phyloP scores from a whole-genome alignment of 2,329 filamentous ascomycete genomes.

The Aspergillus aculeatinus region DNA sequence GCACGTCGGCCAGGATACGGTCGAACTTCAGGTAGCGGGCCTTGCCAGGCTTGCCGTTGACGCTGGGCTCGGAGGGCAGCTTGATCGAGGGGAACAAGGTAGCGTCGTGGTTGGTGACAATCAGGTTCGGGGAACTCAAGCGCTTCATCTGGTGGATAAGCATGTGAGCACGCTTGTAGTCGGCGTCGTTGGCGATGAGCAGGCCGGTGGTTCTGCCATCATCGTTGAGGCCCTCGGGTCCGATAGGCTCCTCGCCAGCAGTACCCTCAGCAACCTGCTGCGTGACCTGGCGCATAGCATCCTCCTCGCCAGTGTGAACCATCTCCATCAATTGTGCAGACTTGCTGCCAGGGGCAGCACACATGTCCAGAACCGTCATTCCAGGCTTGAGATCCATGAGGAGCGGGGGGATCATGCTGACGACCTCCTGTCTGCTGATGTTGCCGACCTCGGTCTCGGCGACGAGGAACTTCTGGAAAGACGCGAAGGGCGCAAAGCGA shows the following conservation, averaged over 20 bases:
- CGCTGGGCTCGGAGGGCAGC: constrained; percentile 61
- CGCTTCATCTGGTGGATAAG: constrained; percentile 97
- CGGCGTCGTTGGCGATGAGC: constrained; percentile 91
- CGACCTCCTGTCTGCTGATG: constrained; percentile 94
- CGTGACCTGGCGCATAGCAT: constrained; percentile 71
- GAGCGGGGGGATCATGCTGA: constrained; percentile 97
- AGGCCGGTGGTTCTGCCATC: constrained; percentile 86
- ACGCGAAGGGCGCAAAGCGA: constrained; percentile 88
- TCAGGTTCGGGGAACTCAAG: constrained; percentile 90
- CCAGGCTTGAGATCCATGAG: constrained; percentile 87
- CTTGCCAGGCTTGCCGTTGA: constrained; percentile 54
- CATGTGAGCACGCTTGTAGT: constrained; percentile 97
- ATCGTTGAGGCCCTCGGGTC: constrained; percentile 61
- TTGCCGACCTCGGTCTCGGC: constrained; percentile 97
- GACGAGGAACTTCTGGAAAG: constrained; percentile 96
- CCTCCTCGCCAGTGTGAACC: constrained; percentile 89
- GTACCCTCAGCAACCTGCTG: constrained; percentile 63
- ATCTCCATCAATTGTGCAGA: constrained; percentile 93
- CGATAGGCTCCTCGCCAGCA: constrained; percentile 49
- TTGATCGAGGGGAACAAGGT: constrained; percentile 92
- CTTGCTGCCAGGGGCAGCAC: constrained; percentile 95
- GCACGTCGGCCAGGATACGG: constrained; percentile 92
- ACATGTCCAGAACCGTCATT: constrained; percentile 93
- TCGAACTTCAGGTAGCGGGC: constrained; percentile 91
- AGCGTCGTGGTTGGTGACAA: constrained; percentile 97